These are phyloP conservation scores for Fusarium acutatum DNA, from an alignment of 2,329 filamentous ascomycete genomes.

Conservation along the genomic window DNA sequence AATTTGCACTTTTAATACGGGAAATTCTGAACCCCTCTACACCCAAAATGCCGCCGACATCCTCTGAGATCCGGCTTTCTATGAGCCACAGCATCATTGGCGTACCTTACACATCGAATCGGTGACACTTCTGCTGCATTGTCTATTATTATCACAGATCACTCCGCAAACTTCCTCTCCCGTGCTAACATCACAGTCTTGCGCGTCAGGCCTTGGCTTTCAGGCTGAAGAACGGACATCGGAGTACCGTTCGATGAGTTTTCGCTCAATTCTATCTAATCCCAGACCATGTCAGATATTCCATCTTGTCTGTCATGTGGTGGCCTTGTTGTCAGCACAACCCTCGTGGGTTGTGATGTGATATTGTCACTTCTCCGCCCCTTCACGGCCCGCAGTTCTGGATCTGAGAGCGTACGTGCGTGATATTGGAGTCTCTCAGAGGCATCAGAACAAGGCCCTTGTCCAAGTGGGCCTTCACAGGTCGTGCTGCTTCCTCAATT, in stretches of 20 bases:
- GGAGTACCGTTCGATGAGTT: slow-evolving; percentile 11
- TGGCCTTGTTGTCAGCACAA: slow-evolving; percentile 21
- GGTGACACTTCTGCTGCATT: not conserved
- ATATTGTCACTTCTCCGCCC: slow-evolving; percentile 28
- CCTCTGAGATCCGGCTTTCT: not conserved
- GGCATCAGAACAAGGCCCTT: slow-evolving; percentile 20
- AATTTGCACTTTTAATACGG: slow-evolving; percentile 5
- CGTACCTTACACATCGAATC: not conserved
- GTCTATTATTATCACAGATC: slow-evolving; percentile 15
- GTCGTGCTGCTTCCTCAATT: slow-evolving; percentile 37
- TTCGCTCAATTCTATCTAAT: slow-evolving; percentile 1
- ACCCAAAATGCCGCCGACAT: not conserved
- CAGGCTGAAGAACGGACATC: slow-evolving; percentile 15
- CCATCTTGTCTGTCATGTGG: slow-evolving; percentile 8
- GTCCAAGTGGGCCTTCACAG: slow-evolving; percentile 16
- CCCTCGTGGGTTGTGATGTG: slow-evolving; percentile 18
- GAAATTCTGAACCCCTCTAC: slow-evolving; percentile 6
- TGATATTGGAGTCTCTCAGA: slow-evolving; percentile 12
- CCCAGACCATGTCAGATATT: slow-evolving; percentile 22
- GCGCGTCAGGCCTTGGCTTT: slow-evolving; percentile 21
- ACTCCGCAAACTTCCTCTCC: slow-evolving; percentile 2
- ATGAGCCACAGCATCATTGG: slow-evolving; percentile 34
- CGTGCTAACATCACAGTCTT: slow-evolving; percentile 13
- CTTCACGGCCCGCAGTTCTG: slow-evolving; percentile 17
- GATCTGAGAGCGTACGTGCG: slow-evolving; percentile 2